Base-by-base conservation (phyloP, 768 basidiomycete genomes). In the Strobilomyces confusus region DNA sequence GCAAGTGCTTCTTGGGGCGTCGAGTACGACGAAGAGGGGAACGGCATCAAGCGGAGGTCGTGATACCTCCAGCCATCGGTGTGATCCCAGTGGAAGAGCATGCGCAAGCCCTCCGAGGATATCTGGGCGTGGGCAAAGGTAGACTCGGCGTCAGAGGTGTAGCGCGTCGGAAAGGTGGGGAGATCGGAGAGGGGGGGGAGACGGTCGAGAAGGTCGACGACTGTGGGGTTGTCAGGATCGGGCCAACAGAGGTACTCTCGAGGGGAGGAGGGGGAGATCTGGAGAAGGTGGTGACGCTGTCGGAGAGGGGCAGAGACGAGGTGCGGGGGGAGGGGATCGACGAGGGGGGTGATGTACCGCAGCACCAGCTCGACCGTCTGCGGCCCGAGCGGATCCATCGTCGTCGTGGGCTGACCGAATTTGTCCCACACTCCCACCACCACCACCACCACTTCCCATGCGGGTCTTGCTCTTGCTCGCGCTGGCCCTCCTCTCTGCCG, bases 161-260 rank as follows among this genome's bases (percentile, higher is more conserved):
- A 77, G 34, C 69, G 64, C 11, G 68, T 66, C 38, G 66, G 60
- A 48, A 69, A 75, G 49, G 49, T 48, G 45, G 70, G 57, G 33
- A 68, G 62, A 49, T 72, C 54, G 11, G 67, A 61, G 22, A 59
- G 49, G 4, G 62, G 54, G 19, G 54, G 59, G 43, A 74, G 59
- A n/a, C 61, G 64, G 55, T 80, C 75, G 36, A 86, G 72, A 26
- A 82, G 72, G 49, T 72, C 66, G 48, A 79, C 60, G 45, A 72
- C 66, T 45, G 66, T 75, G 59, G 55, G 49, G 55, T 56, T 65
- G 62, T 59, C 59, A 33, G 68, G 60, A 4, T 77, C 73, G 11
- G 88, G 85, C 88, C 88, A 90, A 58, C 78, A 79, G 42, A 90
- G 74, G 65, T 90, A 90, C 4, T 79, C 73, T 32, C 68, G 57